Evolutionary conservation across 2,329 filamentous ascomycete genomes (phyloP), one percentile per base, ranked within the genome.

Genomic region (Huntiella bhutanensis): DNA sequence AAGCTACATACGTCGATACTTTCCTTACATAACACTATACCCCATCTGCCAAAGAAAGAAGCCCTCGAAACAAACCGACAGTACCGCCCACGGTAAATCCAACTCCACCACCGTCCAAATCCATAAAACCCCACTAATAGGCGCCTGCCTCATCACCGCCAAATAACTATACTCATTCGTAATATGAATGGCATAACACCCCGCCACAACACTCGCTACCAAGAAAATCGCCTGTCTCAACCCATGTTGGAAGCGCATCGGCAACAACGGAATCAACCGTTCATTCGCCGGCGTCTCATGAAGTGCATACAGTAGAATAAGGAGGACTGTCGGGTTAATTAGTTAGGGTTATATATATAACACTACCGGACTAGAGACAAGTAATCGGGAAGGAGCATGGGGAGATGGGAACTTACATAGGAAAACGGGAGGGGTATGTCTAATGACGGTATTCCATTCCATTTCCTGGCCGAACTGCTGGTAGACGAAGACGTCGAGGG

Each of bases 51-150:
- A 67, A 19, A 72, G 56, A 52, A 68, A 78, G 4, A 52, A 57
- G 1, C 55, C 65, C 1, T 66, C 63, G 1, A 62, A 53, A 3
- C 59, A 57, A 33, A 79, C 57, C 52, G 74, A 79, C 10, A 61
- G 53, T 1, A 79, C 63, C 0, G 82, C 82, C 55, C 73, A 77
- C 0, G 67, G 56, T 36, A 93, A 64, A 47, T 84, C 71, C 62
- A 95, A 71, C 64, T 98, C 91, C 41, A 96, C 70, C 16, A 96
- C 79, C 32, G 81, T 77, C 86, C 88, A 96, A 4, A 96, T 72
- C 87, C 88, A 96, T 13, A 96, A 60, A 36, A 83, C 88, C 0
- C 85, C 91, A 11, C 95, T 60, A 4, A 86, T 78, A n/a, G 91
- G 91, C 0, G 86, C 82, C 52, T 76, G 77, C 65, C 94, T 92